phyloP scores from a whole-genome alignment of 208 protist genomes.

The Strigomonas galati region DNA sequence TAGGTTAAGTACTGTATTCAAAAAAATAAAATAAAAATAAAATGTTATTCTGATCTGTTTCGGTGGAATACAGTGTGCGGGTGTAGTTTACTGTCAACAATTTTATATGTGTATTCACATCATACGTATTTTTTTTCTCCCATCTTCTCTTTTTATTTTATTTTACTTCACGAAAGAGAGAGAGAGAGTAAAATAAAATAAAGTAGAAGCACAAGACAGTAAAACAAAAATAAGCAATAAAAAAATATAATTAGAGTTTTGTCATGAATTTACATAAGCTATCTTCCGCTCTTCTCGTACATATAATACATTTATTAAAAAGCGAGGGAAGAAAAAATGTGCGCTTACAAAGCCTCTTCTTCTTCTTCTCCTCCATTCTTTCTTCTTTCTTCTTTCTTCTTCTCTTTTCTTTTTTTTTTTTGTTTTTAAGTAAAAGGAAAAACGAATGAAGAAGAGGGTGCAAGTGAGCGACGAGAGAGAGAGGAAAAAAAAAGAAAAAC shows the following conservation, averaged over 20 bases:
- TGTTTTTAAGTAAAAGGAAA: not conserved
- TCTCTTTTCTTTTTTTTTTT: conserved; percentile 4
- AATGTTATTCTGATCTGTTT: not conserved
- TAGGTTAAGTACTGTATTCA: too few species aligned
- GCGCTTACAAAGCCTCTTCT: not conserved
- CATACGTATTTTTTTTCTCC: too few species aligned
- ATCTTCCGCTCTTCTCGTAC: not conserved
- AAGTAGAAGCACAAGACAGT: conserved; percentile 6
- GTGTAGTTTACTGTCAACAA: too few species aligned
- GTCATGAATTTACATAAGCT: not conserved
- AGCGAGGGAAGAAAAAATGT: not conserved
- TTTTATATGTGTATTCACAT: too few species aligned
- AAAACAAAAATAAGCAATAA: conserved; percentile 13
- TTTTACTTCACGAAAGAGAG: not conserved
- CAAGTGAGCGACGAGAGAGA: too few species aligned
- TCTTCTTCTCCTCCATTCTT: not conserved
- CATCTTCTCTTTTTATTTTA: not conserved
- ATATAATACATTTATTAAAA: conserved; percentile 1
- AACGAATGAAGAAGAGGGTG: too few species aligned
- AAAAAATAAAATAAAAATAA: not conserved
- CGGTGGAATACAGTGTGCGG: too few species aligned
- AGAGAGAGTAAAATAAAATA: conserved; percentile 5
- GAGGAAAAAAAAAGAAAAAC: not conserved
- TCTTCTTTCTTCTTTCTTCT: not conserved
- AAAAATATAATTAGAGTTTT: conserved; percentile 12